Evolutionary conservation across 2,329 filamentous ascomycete genomes (phyloP).

Genomic region (Monilinia laxa): DNA sequence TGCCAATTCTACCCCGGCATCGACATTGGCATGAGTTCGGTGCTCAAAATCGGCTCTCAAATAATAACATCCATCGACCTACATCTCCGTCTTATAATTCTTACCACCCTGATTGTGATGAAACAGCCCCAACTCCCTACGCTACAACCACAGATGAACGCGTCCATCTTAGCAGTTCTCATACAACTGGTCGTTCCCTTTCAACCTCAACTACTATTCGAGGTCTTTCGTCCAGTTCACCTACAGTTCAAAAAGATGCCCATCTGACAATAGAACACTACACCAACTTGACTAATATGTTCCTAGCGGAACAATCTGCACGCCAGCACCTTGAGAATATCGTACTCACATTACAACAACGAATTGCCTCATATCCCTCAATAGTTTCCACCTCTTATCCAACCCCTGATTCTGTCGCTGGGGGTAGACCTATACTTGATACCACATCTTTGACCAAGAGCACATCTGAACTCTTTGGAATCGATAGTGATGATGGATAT

Average conservation of each 20-base stretch:
- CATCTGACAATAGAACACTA: slow-evolving; percentile 48
- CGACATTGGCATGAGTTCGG: slow-evolving; percentile 26
- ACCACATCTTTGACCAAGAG: slow-evolving; percentile 8
- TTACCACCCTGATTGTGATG: slow-evolving; percentile 31
- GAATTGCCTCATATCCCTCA: slow-evolving; percentile 28
- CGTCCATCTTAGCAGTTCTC: slow-evolving; percentile 20
- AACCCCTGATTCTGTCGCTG: slow-evolving; percentile 18
- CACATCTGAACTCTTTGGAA: slow-evolving; percentile 37
- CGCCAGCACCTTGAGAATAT: slow-evolving; percentile 56
- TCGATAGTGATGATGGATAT: slow-evolving; percentile 34
- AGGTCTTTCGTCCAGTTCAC: slow-evolving; percentile 35
- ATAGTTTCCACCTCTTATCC: slow-evolving; percentile 25
- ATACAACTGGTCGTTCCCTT: slow-evolving; percentile 33
- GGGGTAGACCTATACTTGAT: slow-evolving; percentile 18
- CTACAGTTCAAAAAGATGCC: slow-evolving; percentile 34
- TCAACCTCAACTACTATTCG: slow-evolving; percentile 40
- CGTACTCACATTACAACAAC: slow-evolving; percentile 50
- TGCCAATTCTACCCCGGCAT: slow-evolving; percentile 30
- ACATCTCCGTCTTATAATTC: slow-evolving; percentile 34
- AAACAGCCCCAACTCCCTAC: slow-evolving; percentile 27
- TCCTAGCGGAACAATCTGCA: slow-evolving; percentile 57
- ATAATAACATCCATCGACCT: slow-evolving; percentile 33
- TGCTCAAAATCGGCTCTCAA: slow-evolving; percentile 30
- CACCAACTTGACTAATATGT: slow-evolving; percentile 50
- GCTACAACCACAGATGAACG: slow-evolving; percentile 22